Evolutionary conservation across 495 filamentous ascomycete species (phyloP), one percentile per base, ranked within the genome.

Genomic region (Xylaria grammica): DNA sequence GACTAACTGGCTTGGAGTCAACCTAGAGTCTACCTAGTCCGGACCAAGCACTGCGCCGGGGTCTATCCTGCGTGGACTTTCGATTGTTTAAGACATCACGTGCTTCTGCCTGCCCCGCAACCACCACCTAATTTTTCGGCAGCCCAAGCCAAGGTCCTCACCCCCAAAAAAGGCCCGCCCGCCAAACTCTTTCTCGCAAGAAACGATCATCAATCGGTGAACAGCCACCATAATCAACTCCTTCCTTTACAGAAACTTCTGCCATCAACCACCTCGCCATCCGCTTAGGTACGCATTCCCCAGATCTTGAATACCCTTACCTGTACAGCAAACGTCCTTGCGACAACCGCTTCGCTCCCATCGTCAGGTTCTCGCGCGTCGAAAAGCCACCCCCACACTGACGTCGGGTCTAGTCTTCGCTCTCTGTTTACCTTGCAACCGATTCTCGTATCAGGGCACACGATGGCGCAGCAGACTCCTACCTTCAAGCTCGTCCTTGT

Each of bases 401-500:
- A 72, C 70, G 48, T 63, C 71, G 74, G 74, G 70, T 75, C 60
- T 67, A 63, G 66, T 65, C 61, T 65, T 63, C 63, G 42, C 60
- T 59, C 63, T 72, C 72, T 80, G 74, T 74, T 80, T 80, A 78
- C 74, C 67, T 74, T 70, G 69, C 70, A 62, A 63, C 50, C 65
- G 44, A 58, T 53, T 61, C 60, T 34, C 55, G 60, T 58, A 68
- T 69, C 65, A 70, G 61, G 60, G 69, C 60, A 65, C 64, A 69
- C 56, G 29, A 94, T 93, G 89, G 85, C 89, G 72, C 69, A 75
- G 42, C 67, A 79, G 59, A 0, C 15, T 67, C 86, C 88, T 53
- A 97, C 93, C 75, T 98, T 99, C 87, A 99, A 99, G 92, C 91
- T 99, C 75, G 96, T 99, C 71, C 93, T 99, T 76, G 96, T 99